Evolutionary conservation across 1,284 basidiomycete genomes (phyloP).

Genomic region (Cryptococcus jaspeensis): DNA sequence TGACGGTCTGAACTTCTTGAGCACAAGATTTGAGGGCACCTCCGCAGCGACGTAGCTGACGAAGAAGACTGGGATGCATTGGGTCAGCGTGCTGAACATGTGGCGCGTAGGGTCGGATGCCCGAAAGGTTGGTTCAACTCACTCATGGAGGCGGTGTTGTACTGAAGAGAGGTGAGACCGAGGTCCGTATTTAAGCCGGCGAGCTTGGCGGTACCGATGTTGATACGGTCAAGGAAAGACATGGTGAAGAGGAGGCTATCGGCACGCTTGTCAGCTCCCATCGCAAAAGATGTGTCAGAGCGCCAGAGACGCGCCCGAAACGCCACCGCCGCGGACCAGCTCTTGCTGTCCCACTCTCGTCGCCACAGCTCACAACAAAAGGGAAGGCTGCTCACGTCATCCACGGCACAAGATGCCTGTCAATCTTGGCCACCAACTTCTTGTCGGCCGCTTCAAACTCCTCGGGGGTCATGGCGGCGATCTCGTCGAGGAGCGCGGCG

Average conservation of each 20-base stretch:
- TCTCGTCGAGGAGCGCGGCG: conserved; percentile 19
- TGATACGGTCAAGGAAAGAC: conserved; percentile 55
- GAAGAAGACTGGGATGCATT: conserved; percentile 38
- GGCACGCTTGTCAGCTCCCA: too few relatives aligned
- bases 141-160: conserved; percentile 49
- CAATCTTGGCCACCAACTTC: conserved; percentile 47
- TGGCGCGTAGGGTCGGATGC: background rate
- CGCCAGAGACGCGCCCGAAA: too few relatives aligned
- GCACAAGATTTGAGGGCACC: conserved; percentile 52
- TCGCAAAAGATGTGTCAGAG: background rate
- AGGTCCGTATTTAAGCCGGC: conserved; percentile 49
- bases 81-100: too few relatives aligned
- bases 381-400: conserved; percentile 46
- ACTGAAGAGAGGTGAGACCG: conserved; percentile 46
- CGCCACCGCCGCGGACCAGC: too few relatives aligned
- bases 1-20: conserved; percentile 51
- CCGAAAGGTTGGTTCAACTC: conserved; percentile 12
- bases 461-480: conserved; percentile 36
- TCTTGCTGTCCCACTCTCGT: too few relatives aligned
- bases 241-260: conserved; percentile 42
- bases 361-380: conserved; percentile 14
- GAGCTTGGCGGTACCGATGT: conserved; percentile 51
- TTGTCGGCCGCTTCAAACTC: conserved; percentile 42
- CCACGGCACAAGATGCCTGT: conserved; percentile 47
- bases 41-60: conserved; percentile 53